Conservation (phyloP, 345 rosid genomes). For the Pistacia vera region DNA sequence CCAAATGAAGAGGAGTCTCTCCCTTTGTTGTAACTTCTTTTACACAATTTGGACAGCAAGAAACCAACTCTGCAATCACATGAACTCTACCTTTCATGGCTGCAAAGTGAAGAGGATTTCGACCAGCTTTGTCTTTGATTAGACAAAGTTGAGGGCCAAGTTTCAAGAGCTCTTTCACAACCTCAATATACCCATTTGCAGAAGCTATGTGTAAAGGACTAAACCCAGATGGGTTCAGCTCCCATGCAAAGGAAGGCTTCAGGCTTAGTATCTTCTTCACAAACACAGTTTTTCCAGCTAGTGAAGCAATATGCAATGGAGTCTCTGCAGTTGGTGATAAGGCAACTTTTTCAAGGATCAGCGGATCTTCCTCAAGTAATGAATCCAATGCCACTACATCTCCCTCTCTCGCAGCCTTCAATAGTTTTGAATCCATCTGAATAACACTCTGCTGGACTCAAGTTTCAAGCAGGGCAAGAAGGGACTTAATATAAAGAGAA, state of each 20-base stretch:
- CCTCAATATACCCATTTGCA: slow-evolving; percentile 16
- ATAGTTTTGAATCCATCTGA: slow-evolving; percentile 22
- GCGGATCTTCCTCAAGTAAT: slow-evolving; percentile 14
- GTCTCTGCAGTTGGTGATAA: background rate
- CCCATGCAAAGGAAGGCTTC: slow-evolving; percentile 12
- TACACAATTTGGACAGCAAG: background rate
- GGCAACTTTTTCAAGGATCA: background rate
- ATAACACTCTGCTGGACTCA: background rate
- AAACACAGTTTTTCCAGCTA: slow-evolving; percentile 13
- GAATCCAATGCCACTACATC: background rate
- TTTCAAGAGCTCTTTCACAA: slow-evolving; percentile 11
- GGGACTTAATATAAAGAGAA: background rate
- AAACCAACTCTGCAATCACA: background rate
- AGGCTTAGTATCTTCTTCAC: background rate
- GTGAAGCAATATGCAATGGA: slow-evolving; percentile 18
- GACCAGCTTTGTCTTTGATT: slow-evolving; percentile 8
- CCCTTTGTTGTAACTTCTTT: background rate
- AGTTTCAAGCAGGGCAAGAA: background rate
- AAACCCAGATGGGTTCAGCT: slow-evolving; percentile 16
- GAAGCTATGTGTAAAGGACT: slow-evolving; percentile 23
- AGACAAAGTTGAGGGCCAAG: background rate
- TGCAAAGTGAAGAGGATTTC: slow-evolving; percentile 19
- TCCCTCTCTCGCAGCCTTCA: slow-evolving; percentile 13
- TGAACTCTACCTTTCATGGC: slow-evolving; percentile 19
- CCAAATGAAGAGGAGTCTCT: slow-evolving; percentile 23